Conservation (phyloP, 805 yeast genomes). For the Torulaspora maleeae region DNA sequence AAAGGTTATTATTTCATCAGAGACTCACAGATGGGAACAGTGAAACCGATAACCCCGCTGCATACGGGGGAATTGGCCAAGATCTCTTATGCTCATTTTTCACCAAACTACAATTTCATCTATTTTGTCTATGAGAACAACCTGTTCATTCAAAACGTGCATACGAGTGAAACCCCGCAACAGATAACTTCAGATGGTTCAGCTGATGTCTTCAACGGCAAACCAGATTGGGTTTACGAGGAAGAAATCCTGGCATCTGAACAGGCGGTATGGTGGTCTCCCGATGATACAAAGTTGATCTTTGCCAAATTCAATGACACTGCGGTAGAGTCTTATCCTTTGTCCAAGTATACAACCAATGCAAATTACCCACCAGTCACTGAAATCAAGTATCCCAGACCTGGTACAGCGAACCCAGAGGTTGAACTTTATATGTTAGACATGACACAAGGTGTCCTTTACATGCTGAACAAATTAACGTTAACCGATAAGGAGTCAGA, state of each 20-base stretch:
- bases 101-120: constrained; percentile 53
- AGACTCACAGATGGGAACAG: constrained; percentile 40
- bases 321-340: constrained; percentile 46
- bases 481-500: constrained; percentile 9
- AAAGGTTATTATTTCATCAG: constrained; percentile 58
- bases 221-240: constrained; percentile 81
- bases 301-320: constrained; percentile 59
- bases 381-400: constrained; percentile 62
- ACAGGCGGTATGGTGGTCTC: constrained; percentile 67
- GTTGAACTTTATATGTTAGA: constrained; percentile 45
- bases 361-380: constrained; percentile 45
- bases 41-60: constrained; percentile 31
- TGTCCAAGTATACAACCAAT: constrained; percentile 48
- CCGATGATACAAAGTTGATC: constrained; percentile 52
- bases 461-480: constrained; percentile 22
- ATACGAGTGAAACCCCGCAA: constrained; percentile 4
- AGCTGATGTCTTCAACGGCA: constrained; percentile 54
- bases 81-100: constrained; percentile 49
- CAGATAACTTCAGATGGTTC: constrained; percentile 47
- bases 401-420: constrained; percentile 60
- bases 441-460: constrained; percentile 26
- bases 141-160: constrained; percentile 45
- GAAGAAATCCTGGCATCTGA: constrained; percentile 67
- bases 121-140: constrained; percentile 56
- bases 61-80: constrained; percentile 23